phyloP scores from a whole-genome alignment of 495 filamentous ascomycete genomes.

The Darksidea phi region DNA sequence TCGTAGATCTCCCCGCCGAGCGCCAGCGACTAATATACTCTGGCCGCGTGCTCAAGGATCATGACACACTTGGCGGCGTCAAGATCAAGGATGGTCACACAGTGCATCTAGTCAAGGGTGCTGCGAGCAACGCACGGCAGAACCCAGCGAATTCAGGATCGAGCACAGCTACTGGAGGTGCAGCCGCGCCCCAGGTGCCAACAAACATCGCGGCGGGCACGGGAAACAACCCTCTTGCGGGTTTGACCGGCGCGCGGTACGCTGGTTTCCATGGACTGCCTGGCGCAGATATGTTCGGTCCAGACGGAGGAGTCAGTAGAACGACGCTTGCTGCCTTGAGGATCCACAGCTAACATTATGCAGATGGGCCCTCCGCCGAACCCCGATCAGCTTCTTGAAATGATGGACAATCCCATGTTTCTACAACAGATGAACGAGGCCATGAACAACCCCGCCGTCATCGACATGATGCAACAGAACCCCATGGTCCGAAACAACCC shows the following conservation, averaged over 20 bases:
- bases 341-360: slow-evolving; percentile 37
- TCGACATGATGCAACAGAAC: slow-evolving; percentile 87
- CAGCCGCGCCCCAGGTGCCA: slow-evolving; percentile 64
- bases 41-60: slow-evolving; percentile 91
- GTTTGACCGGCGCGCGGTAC: slow-evolving; percentile 89
- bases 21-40: slow-evolving; percentile 96
- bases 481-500: slow-evolving; percentile 76
- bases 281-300: slow-evolving; percentile 84
- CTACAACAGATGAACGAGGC: slow-evolving; percentile 86
- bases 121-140: slow-evolving; percentile 79
- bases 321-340: neutral
- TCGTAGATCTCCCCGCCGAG: slow-evolving; percentile 79
- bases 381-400: slow-evolving; percentile 73
- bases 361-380: slow-evolving; percentile 90
- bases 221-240: slow-evolving; percentile 82
- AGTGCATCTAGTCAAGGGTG: slow-evolving; percentile 92
- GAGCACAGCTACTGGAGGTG: slow-evolving; percentile 51
- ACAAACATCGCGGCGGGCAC: slow-evolving; percentile 90
- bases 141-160: slow-evolving; percentile 54
- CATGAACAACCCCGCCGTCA: slow-evolving; percentile 84
- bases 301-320: slow-evolving; percentile 88
- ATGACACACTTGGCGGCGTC: slow-evolving; percentile 76
- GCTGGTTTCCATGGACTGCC: slow-evolving; percentile 90
- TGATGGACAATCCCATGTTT: slow-evolving; percentile 84
- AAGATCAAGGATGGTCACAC: slow-evolving; percentile 97